Conservation (phyloP, 139 green algal genomes). For the Eudorina sp. region DNA sequence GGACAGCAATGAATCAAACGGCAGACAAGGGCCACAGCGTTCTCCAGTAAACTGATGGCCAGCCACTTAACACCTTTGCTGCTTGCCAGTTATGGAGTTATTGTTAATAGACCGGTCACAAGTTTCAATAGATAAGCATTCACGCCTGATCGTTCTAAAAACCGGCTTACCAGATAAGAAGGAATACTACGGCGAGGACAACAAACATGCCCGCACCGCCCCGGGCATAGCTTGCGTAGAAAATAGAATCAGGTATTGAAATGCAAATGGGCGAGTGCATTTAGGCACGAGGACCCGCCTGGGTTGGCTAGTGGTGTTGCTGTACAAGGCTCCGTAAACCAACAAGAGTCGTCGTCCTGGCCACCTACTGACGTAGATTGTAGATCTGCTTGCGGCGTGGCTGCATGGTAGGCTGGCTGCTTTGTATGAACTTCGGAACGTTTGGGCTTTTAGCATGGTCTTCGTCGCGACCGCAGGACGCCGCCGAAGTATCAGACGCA, state of each 20-base stretch:
- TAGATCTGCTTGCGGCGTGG: background rate
- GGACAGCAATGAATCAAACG: background rate
- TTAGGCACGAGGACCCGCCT: background rate
- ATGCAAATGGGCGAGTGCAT: background rate
- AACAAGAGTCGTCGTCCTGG: background rate
- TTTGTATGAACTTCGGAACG: background rate
- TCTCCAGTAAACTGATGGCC: background rate
- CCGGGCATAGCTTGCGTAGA: background rate
- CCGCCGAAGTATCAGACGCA: background rate
- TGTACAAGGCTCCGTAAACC: too few species aligned
- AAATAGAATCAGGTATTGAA: background rate
- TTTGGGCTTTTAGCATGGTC: background rate
- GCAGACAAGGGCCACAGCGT: background rate
- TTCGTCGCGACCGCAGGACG: constrained; percentile 1
- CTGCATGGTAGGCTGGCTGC: background rate
- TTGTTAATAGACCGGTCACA: background rate
- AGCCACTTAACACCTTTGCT: background rate
- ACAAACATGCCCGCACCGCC: background rate
- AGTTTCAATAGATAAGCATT: background rate
- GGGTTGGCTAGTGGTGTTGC: background rate
- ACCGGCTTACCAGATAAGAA: background rate
- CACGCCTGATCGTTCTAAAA: background rate
- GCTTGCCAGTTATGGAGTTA: background rate
- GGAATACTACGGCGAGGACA: background rate
- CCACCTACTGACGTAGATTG: background rate